Conservation (phyloP, 2,329 filamentous ascomycete species). For the Colletotrichum theobromicola region DNA sequence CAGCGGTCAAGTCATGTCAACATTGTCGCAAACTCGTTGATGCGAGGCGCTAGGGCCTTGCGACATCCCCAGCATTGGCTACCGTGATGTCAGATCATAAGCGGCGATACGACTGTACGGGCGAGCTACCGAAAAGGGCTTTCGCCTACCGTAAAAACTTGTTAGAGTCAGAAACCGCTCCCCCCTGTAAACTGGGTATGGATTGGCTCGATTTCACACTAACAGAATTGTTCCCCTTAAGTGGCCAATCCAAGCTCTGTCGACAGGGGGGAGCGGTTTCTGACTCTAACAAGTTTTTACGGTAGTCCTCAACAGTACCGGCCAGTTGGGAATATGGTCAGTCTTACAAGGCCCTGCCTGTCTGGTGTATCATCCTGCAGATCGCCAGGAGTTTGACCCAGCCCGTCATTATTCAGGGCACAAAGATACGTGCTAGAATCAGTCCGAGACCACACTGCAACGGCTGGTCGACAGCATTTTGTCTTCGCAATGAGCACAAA, state of each 20-base stretch:
- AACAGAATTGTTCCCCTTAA: too few relatives aligned
- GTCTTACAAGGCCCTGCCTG: conserved; percentile 1
- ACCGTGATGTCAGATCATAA: neutral
- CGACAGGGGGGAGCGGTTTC: too few relatives aligned
- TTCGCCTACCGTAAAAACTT: too few relatives aligned
- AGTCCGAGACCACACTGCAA: neutral
- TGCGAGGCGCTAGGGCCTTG: neutral
- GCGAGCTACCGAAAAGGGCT: conserved; percentile 12
- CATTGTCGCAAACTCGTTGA: neutral
- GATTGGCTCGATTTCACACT: too few relatives aligned
- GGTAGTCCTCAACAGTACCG: conserved; percentile 8
- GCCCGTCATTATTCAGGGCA: neutral
- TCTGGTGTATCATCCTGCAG: conserved; percentile 7
- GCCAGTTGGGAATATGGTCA: conserved; percentile 13
- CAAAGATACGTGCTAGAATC: neutral
- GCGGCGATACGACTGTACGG: neutral
- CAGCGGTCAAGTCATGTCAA: neutral
- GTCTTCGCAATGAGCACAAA: neutral
- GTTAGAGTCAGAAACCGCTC: too few relatives aligned
- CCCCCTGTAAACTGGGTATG: too few relatives aligned
- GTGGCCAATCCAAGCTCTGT: too few relatives aligned
- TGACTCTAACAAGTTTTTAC: too few relatives aligned
- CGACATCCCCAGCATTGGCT: neutral
- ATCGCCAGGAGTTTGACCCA: neutral
- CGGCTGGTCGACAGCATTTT: neutral